Conservation (phyloP, 495 filamentous ascomycete genomes). For the Echria macrotheca region DNA sequence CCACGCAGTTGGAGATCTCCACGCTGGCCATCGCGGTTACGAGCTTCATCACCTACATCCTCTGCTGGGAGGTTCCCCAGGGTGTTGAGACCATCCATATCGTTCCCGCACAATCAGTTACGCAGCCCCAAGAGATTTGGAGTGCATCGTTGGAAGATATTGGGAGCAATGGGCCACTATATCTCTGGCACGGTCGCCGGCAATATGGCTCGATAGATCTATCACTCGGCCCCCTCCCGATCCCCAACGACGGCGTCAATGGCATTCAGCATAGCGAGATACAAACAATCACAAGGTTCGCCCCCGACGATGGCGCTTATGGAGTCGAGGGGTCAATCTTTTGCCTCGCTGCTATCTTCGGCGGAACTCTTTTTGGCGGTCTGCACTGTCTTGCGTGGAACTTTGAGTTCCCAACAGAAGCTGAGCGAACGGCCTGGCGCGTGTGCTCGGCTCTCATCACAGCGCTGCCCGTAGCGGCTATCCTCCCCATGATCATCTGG, state of each 20-base stretch:
- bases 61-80: not conserved
- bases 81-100: not conserved
- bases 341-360: not conserved
- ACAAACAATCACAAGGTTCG: too few relatives aligned
- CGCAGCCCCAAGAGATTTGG: not conserved
- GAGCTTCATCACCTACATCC: not conserved
- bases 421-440: not conserved
- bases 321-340: not conserved
- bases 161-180: not conserved
- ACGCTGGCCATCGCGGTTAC: not conserved
- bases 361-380: not conserved
- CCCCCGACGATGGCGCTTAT: too few relatives aligned
- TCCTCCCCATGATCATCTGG: not conserved
- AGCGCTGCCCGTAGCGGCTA: not conserved
- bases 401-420: not conserved
- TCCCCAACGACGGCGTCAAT: not conserved
- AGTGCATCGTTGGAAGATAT: not conserved
- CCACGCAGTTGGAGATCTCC: not conserved
- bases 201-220: not conserved
- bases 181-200: not conserved
- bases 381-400: not conserved
- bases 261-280: too few relatives aligned
- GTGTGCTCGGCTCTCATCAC: not conserved
- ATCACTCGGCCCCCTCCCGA: not conserved
- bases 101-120: not conserved